These are phyloP conservation scores for Zelonia costaricensis DNA, from an alignment of 208 protist genomes.

Conservation along the genomic window DNA sequence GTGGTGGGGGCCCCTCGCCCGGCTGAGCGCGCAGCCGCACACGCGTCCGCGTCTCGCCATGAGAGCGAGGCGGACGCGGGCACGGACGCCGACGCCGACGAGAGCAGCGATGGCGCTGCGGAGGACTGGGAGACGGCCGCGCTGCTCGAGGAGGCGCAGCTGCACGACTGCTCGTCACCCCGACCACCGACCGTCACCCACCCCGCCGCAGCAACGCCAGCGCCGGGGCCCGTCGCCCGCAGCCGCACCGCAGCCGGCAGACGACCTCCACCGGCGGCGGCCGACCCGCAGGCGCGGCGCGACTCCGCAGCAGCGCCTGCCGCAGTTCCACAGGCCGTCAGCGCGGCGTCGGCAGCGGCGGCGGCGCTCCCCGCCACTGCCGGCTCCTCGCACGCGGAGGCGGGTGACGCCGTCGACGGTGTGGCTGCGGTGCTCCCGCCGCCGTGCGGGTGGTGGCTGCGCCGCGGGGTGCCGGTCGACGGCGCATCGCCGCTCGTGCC, in stretches of 20 bases:
- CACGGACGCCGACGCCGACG: too few species aligned
- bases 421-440: slow-evolving; percentile 17
- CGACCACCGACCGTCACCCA: neutral
- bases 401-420: neutral
- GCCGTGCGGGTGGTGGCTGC: slow-evolving; percentile 29
- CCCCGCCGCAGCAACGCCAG: neutral
- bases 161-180: neutral
- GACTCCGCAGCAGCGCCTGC: too few species aligned
- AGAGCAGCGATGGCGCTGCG: neutral
- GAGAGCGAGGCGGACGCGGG: too few species aligned
- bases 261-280: neutral
- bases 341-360: too few species aligned
- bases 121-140: slow-evolving; percentile 28
- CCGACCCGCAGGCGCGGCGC: neutral
- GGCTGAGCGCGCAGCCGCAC: too few species aligned
- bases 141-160: slow-evolving; percentile 21
- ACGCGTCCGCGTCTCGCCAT: too few species aligned
- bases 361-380: too few species aligned
- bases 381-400: too few species aligned
- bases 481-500: neutral
- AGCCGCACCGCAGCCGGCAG: neutral
- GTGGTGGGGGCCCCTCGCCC: too few species aligned
- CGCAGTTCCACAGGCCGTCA: too few species aligned
- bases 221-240: neutral
- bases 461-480: neutral